Evolutionary conservation across 139 green algal species (phyloP), one percentile per base, ranked within the genome.

Genomic region (Coelastrella sp.): DNA sequence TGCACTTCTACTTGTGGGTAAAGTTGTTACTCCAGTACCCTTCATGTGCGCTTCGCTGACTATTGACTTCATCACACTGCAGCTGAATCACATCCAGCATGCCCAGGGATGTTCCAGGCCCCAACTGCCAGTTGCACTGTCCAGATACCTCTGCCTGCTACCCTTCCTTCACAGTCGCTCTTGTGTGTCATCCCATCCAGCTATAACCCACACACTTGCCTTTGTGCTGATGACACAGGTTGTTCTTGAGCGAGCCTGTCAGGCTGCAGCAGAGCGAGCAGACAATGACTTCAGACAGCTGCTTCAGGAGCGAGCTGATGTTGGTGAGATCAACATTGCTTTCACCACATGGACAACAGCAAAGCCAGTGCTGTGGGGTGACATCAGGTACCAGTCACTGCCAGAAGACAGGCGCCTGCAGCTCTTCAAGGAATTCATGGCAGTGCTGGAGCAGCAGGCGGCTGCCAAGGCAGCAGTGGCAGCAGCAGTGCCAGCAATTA

Each of bases 281-380:
- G 87, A 91, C 35, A 91, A 91, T 19, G 87, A 85, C 22, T 91
- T 91, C 87, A 9, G 87, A 27, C 49, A 70, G 65, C 49, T 87
- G 25, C 87, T 91, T 27, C 60, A 58, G n/a, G 27, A 84, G 59
- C 12, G 24, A 10, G 58, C 49, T n/a, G 80, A 49, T 57, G 58
- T 20, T 7, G 57, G 49, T 49, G 8, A 65, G n/a, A 49, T 74
- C 84, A 89, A 66, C 61, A 65, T 20, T 6, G 63, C 84, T 12
- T 66, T 65, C 25, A 70, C 84, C 24, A 82, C 63, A 22, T 89
- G 82, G 82, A 27, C 82, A 7, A 27, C 61, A 22, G 82, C 72
- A 19, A 88, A 88, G 82, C 82, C 49, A 6, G 24, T 78, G 60
- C 58, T 90, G 12, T 86, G 78, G 87, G 79, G 87, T 20, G 79